phyloP scores from a whole-genome alignment of 2,329 filamentous ascomycete species.

The Colletotrichum spaethianum region DNA sequence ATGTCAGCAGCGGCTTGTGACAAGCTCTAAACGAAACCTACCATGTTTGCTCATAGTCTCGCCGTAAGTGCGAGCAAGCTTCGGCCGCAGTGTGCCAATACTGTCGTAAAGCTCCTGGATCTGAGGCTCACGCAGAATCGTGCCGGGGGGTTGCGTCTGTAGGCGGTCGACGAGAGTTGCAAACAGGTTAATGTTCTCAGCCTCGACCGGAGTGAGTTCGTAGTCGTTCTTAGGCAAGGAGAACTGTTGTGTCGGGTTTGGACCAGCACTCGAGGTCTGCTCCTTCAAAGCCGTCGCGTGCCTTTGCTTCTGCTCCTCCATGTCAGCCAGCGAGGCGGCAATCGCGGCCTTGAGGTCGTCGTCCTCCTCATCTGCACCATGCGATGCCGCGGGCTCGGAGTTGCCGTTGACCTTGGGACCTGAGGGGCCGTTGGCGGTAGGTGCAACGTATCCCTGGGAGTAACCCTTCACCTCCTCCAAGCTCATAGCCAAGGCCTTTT shows the following conservation, averaged over 20 bases:
- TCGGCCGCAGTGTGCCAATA: conserved; percentile 92
- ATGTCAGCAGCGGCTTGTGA: conserved; percentile 50
- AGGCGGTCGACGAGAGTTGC: conserved; percentile 93
- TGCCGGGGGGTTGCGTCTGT: conserved; percentile 95
- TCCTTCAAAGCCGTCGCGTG: conserved; percentile 88
- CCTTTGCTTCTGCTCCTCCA: conserved; percentile 97
- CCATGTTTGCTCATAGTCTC: conserved; percentile 99
- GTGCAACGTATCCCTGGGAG: conserved; percentile 80
- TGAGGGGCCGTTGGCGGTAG: conserved; percentile 54
- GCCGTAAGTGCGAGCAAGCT: conserved; percentile 94
- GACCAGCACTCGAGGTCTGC: conserved; percentile 72
- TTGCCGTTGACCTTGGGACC: conserved; percentile 50
- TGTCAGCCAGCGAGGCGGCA: conserved; percentile 92
- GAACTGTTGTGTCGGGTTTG: conserved; percentile 65
- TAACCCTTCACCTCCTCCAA: conserved; percentile 90
- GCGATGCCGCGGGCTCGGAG: conserved; percentile 49
- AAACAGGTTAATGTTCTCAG: conserved; percentile 98
- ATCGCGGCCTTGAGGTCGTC: conserved; percentile 95
- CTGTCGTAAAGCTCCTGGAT: conserved; percentile 99
- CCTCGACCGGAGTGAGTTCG: conserved; percentile 92
- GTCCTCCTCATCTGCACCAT: conserved; percentile 85
- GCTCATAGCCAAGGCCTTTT: conserved; percentile 95
- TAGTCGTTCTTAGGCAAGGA: conserved; percentile 89
- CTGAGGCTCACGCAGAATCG: conserved; percentile 95
- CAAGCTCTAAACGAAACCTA: conserved; percentile 56